Base-by-base conservation (phyloP, 768 basidiomycete genomes). In the Collybia mongolica region DNA sequence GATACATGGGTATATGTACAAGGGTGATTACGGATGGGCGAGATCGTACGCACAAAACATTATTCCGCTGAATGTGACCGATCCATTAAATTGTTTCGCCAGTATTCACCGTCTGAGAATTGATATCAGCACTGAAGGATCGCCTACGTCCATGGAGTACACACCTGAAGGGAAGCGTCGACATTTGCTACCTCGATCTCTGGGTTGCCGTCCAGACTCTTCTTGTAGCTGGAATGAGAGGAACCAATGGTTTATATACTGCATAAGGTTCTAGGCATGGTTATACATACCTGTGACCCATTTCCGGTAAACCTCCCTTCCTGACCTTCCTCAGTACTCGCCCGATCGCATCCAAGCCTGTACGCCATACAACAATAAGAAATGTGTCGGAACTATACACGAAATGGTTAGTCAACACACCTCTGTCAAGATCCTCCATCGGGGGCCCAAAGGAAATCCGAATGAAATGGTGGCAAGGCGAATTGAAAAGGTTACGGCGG, bases 391-490 rank as follows among this genome's bases (percentile, higher is more conserved):
- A 41, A 20, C 12, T 47, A 35, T 15, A 40, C 15, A 46, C 39
- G 41, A 42, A 15, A 8, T 24, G 51, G 20, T 8, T 12, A 36
- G 14, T 35, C 28, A 18, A 59, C 69, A 19, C 45, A 78, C 90
- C 93, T 72, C 76, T 84, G 56, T 94, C 87, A 38, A 94, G 79
- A 59, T 86, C 86, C 51, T 82, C 80, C 40, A 94, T 58, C 18
- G 90, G 88, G 5, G 91, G 91, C 0, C 91, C 90, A 62, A 93
- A 93, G 23, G 88, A 90, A 32, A 97, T 69, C 19, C 95, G 83
- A 20, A 97, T 85, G 57, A 90, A 97, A 63, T 89, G 86, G 68
- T 92, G 88, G 70, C 92, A 95, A 8, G 93, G 90, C 14, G 90
- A 93, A 60, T 85, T 82, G 74, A 96, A 91, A 46, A 97, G 71